Percentiles rank a stretch among this genome's conserved stretches.
Conservation (phyloP, 768 basidiomycete genomes). For the Boletus insuetus region DNA sequence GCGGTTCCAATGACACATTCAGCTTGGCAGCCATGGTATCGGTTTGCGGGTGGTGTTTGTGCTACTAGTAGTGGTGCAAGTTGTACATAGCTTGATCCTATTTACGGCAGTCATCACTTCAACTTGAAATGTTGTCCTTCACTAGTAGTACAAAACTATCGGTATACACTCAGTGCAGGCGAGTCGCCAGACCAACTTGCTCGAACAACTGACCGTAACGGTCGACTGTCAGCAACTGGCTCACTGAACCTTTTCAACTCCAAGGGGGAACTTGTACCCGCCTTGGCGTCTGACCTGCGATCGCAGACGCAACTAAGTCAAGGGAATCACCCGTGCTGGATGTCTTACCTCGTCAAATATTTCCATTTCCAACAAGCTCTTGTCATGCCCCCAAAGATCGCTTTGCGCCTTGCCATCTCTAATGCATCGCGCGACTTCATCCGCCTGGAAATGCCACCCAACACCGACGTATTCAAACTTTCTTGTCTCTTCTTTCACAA, state of each 20-base stretch:
- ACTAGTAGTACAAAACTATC: background rate
- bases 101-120: too few species aligned
- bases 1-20: slow-evolving; percentile 66
- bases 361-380: slow-evolving; percentile 77
- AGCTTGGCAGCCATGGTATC: slow-evolving; percentile 25
- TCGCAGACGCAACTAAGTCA: slow-evolving; percentile 13
- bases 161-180: background rate
- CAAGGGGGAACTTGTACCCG: slow-evolving; percentile 58
- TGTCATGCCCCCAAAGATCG: slow-evolving; percentile 70
- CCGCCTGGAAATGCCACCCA: slow-evolving; percentile 86
- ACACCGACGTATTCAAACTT: slow-evolving; percentile 58
- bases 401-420: slow-evolving; percentile 74
- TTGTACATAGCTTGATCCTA: too few species aligned
- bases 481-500: slow-evolving; percentile 56
- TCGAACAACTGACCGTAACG: too few species aligned
- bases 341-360: slow-evolving; percentile 76
- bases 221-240: background rate
- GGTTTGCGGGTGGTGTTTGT: too few species aligned
- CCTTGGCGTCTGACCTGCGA: slow-evolving; percentile 65
- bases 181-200: too few species aligned
- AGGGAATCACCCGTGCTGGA: slow-evolving; percentile 3
- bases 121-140: background rate
- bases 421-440: slow-evolving; percentile 81
- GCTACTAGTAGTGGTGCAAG: too few species aligned
- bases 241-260: slow-evolving; percentile 49